Evolutionary conservation across 2,329 filamentous ascomycete genomes (phyloP), one percentile per base, ranked within the genome.

Genomic region (Talaromyces islandicus): DNA sequence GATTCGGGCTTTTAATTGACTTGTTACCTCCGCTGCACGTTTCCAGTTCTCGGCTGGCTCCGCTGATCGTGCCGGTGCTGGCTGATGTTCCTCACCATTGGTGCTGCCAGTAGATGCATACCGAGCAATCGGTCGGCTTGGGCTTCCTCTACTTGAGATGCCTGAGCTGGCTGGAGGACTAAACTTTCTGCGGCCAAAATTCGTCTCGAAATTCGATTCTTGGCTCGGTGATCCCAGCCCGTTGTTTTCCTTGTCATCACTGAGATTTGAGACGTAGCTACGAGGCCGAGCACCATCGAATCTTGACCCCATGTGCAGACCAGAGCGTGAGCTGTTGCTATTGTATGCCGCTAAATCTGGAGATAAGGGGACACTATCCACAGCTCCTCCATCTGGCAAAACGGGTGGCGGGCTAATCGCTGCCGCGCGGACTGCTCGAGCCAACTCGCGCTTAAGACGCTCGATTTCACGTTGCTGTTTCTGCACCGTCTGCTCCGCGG

Each of bases 21-120:
- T 97, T 58, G 94, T 99, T 60, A 99, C 94, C 79, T 99, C 94
- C 2, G 94, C 94, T 19, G 94, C 94, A 67, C 94, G 83, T 79
- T 92, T 95, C 94, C 94, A 99, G 73, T 92, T 97, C 78, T 99
- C 94, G 19, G 88, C 86, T 0, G 86, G 86, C 53, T 87, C 84
- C 17, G 70, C 62, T 59, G 68, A 74, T 63, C 69, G 66, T 53
- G 62, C 67, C 63, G 64, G 72, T 57, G 54, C 52, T 17, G 57
- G 51, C 21, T 43, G 57, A 56, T 64, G 70, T 57, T 70, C 70
- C 58, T 70, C 73, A 64, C 72, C 72, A n/a, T 69, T 67, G 46
- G 71, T 71, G 59, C 73, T 75, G 35, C 70, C 67, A 3, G 60
- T 38, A 30, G 75, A 75, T 51, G 69, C 70, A 53, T 63, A 71